A percentile compares a stretch with the other conserved stretches of the same genome.
Conservation (phyloP, 371 early-diverging fungal genomes). For the Mortierella sp. region DNA sequence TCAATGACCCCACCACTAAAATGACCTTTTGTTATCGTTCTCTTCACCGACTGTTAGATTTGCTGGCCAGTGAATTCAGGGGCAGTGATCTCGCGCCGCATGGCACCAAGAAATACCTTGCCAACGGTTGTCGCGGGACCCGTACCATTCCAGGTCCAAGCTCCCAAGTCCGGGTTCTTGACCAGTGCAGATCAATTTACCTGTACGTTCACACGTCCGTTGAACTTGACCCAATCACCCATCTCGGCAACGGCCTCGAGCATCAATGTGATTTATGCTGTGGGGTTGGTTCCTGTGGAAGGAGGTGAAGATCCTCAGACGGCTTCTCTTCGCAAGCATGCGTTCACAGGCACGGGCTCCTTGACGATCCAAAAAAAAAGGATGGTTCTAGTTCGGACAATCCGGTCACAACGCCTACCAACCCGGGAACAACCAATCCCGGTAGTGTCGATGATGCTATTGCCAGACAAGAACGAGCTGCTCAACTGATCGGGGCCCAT, state of each 20-base stretch:
- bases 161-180: conserved; percentile 15
- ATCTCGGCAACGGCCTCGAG: conserved; percentile 20
- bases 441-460: neutral
- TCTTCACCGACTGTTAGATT: conserved; percentile 5
- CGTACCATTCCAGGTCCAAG: conserved; percentile 20
- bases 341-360: conserved; percentile 18
- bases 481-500: conserved; percentile 23
- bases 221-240: conserved; percentile 15
- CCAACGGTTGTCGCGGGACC: neutral
- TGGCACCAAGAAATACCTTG: conserved; percentile 14
- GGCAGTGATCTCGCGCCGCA: conserved; percentile 34
- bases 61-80: conserved; percentile 36
- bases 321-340: conserved; percentile 14
- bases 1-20: too few relatives aligned
- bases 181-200: conserved; percentile 11
- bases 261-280: conserved; percentile 24
- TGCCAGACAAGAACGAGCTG: neutral
- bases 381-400: conserved; percentile 14
- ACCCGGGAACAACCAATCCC: neutral
- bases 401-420: neutral
- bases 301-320: conserved; percentile 27
- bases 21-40: too few relatives aligned
- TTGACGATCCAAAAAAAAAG: conserved; percentile 20
- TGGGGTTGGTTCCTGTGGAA: conserved; percentile 5
- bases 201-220: conserved; percentile 35